Conservation (phyloP, 306 rosid species). For the Pterocarpus macrocarpus region DNA sequence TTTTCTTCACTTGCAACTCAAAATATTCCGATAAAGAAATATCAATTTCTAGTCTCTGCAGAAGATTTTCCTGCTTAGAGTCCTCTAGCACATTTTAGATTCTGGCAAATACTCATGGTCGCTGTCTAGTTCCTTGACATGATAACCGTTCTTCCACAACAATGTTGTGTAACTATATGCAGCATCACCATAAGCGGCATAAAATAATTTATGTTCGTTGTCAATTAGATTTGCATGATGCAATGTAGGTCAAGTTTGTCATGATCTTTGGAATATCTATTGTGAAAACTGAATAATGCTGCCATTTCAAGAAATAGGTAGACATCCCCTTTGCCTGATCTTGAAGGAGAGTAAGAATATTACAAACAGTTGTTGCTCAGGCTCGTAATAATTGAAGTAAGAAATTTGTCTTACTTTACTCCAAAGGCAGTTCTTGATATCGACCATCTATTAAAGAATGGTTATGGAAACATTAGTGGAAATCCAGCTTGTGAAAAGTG, state of each 20-base stretch:
- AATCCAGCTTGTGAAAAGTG: slow-evolving; percentile 38
- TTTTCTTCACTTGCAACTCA: not conserved
- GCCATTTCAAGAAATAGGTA: slow-evolving; percentile 17
- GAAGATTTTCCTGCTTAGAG: not conserved
- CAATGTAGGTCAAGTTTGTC: slow-evolving; percentile 17
- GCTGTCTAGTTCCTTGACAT: not conserved
- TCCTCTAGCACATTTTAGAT: not conserved
- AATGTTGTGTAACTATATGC: not conserved
- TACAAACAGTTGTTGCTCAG: not conserved
- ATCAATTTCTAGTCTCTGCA: not conserved
- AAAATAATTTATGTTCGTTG: slow-evolving; percentile 34
- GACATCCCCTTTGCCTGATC: slow-evolving; percentile 10
- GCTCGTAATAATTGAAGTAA: not conserved
- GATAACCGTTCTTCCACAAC: slow-evolving; percentile 50
- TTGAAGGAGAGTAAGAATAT: slow-evolving; percentile 6
- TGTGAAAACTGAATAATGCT: slow-evolving; percentile 7
- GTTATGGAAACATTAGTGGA: slow-evolving; percentile 35
- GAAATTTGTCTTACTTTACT: slow-evolving; percentile 36
- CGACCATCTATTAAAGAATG: slow-evolving; percentile 26
- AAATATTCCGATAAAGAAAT: not conserved
- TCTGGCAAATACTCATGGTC: not conserved
- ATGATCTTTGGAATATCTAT: slow-evolving; percentile 10
- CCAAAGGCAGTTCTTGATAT: slow-evolving; percentile 26
- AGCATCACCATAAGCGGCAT: not conserved
- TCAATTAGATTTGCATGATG: slow-evolving; percentile 30